Base-by-base conservation (phyloP, 768 basidiomycete genomes). In the Psilocybe azurescens region DNA sequence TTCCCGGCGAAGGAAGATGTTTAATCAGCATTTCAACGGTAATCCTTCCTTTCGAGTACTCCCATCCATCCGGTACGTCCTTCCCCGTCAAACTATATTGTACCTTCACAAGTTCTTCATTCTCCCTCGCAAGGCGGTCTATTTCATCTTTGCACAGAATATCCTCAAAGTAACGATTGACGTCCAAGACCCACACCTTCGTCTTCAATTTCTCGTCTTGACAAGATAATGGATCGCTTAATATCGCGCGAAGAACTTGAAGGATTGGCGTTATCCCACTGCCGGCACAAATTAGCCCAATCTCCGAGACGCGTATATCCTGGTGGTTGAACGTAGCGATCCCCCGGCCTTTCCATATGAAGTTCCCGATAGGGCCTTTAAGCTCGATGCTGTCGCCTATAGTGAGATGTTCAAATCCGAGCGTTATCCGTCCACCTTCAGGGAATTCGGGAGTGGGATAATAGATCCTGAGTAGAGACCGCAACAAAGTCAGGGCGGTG, bases 181-280 rank as follows among this genome's bases (percentile, higher is more conserved):
- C 74, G 60, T 81, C 77, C 41, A 88, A 65, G 16, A 86, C 56
- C 79, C 79, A 86, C 10, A 84, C 72, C 6, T 75, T 75, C 11
- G 63, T 56, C 13, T 30, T 16, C 1, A 79, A 80, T 32, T 74
- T 68, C 1, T 65, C 66, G 58, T 82, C 79, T 13, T 59, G 53
- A 6, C 20, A 16, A 16, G 48, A 28, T 33, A 18, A 3, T 0
- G 53, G 18, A 59, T 86, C 83, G 20, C 67, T 69, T 48, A 86
- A 70, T 49, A 87, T 73, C 51, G 76, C 76, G 1, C 83, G 79
- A 0, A 87, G 72, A 20, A 87, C 81, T 68, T 87, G 86, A 0
- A 86, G 70, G 49, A 88, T 84, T 0, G 87, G 86, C 0, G 87
- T 87, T 54, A 88, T 82, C 24, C 86, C 86, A 41, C 80, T 86